A percentile compares a stretch with the other conserved stretches of the same genome.
phyloP scores from a whole-genome alignment of 2,329 filamentous ascomycete genomes.

The Venturia oleaginea region DNA sequence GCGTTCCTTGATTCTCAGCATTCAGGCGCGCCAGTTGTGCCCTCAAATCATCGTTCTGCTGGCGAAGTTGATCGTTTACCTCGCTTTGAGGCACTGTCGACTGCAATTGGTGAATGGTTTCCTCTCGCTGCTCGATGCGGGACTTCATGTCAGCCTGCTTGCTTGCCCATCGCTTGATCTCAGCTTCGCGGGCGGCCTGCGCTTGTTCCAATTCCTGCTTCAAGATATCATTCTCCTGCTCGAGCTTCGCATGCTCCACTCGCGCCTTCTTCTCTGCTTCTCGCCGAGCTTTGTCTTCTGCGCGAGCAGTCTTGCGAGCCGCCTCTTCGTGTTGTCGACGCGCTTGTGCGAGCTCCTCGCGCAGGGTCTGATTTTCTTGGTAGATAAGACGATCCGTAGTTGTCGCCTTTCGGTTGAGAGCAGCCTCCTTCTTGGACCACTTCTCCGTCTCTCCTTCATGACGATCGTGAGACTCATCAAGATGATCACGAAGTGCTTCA shows the following conservation, averaged over 20 bases:
- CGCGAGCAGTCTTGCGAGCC: constrained; percentile 26
- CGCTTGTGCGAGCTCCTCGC: constrained; percentile 20
- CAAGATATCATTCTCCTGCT: constrained; percentile 60
- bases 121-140: constrained; percentile 28
- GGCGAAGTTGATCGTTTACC: constrained; percentile 30
- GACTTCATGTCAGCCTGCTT: constrained; percentile 26
- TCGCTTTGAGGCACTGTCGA: constrained; percentile 26
- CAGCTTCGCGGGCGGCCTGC: constrained; percentile 57
- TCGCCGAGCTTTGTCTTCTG: constrained; percentile 25
- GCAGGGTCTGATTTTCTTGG: constrained; percentile 15
- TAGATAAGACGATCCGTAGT: constrained; percentile 11
- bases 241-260: constrained; percentile 46
- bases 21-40: constrained; percentile 22
- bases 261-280: constrained; percentile 27
- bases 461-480: constrained; percentile 9
- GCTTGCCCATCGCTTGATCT: constrained; percentile 25
- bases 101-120: constrained; percentile 30
- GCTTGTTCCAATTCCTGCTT: constrained; percentile 66
- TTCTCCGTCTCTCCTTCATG: constrained; percentile 14
- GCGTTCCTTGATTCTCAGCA: constrained; percentile 25
- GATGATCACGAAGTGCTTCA: constrained; percentile 8
- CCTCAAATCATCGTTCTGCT: constrained; percentile 28
- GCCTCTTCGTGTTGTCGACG: constrained; percentile 29
- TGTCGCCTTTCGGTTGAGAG: constrained; percentile 10
- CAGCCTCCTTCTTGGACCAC: constrained; percentile 9